These are phyloP conservation scores for Hondaea fermentalgiana DNA, from an alignment of 108 stramenopile species.

Conservation along the genomic window DNA sequence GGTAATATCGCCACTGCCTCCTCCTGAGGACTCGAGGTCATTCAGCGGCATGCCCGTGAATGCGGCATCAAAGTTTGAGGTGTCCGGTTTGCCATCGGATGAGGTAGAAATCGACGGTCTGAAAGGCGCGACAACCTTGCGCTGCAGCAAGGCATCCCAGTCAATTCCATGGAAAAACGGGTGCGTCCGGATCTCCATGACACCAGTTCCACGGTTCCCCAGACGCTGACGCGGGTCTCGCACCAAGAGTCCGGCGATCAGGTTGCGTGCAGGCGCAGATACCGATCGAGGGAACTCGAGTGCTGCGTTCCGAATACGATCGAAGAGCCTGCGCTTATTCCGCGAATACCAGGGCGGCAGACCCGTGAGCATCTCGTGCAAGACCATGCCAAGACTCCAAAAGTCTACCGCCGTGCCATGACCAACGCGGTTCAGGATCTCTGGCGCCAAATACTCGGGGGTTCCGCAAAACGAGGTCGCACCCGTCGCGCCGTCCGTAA, in stretches of 20 bases:
- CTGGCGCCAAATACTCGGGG: constrained; percentile 56
- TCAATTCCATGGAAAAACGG: background rate
- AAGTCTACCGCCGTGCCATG: constrained; percentile 30
- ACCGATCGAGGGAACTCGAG: background rate
- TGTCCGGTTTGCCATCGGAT: background rate
- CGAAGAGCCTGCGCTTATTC: constrained; percentile 86
- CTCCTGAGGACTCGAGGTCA: background rate
- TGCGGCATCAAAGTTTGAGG: background rate
- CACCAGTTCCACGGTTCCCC: constrained; percentile 8
- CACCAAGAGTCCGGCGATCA: background rate
- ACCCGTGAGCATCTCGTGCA: constrained; percentile 95
- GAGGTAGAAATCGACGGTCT: background rate
- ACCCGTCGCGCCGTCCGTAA: constrained; percentile 9
- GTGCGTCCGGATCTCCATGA: background rate
- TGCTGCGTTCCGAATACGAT: constrained; percentile 28
- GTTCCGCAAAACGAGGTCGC: constrained; percentile 52
- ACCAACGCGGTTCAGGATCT: constrained; percentile 24
- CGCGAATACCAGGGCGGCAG: constrained; percentile 94
- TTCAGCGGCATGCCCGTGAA: background rate
- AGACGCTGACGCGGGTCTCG: background rate
- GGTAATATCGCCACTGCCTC: too few relatives aligned
- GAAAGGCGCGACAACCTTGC: background rate
- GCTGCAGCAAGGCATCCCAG: constrained; percentile 27
- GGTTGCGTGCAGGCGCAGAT: background rate
- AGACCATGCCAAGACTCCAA: constrained; percentile 89